Base-by-base conservation (phyloP, 768 basidiomycete genomes). In the Lyophyllum semitale region DNA sequence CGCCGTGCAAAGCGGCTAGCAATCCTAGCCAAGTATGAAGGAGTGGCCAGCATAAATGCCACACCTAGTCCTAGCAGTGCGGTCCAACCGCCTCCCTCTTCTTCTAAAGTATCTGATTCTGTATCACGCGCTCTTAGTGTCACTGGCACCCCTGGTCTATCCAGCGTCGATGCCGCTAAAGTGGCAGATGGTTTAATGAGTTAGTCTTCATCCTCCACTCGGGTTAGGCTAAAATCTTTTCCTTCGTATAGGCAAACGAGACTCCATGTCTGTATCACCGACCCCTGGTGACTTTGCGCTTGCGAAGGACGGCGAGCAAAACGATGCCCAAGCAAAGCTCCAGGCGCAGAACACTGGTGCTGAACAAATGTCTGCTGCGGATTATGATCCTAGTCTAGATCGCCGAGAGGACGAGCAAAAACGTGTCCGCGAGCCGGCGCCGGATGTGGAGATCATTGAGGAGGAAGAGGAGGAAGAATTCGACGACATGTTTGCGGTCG, bases 401-500 rank as follows among this genome's bases (percentile, higher is more conserved):
- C 82, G 89, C 22, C 81, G 88, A 22, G 91, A 92, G 66, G 93
- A 95, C 59, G 91, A 93, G 58, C 85, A 85, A 55, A 84, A 84
- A 59, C 83, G 88, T 18, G 80, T 85, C 29, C 76, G 73, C 3
- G 82, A 66, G 64, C 74, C 59, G 1, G 47, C 35, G 23, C 69
- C 74, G 26, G 74, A 75, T 29, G 73, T 63, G 18, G 71, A 72
- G 22, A 62, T 61, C 50, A 66, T 70, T 1, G 66, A 75, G 17
- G 79, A 81, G n/a, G 73, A 78, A 23, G 78, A 79, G 40, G 79
- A 83, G 53, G 80, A 80, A 11, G 78, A 79, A n/a, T 80, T 96
- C 1, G 93, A 96, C 58, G 96, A 98, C 68, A 98, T 99, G 95
- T 98, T 98, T 64, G 88, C 93, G 22, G 79, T 91, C 20, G 77